Percentiles rank a stretch among this genome's conserved stretches.
These are phyloP conservation scores for Peronospora destructor DNA, from an alignment of 352 stramenopile genomes.

Conservation along the genomic window DNA sequence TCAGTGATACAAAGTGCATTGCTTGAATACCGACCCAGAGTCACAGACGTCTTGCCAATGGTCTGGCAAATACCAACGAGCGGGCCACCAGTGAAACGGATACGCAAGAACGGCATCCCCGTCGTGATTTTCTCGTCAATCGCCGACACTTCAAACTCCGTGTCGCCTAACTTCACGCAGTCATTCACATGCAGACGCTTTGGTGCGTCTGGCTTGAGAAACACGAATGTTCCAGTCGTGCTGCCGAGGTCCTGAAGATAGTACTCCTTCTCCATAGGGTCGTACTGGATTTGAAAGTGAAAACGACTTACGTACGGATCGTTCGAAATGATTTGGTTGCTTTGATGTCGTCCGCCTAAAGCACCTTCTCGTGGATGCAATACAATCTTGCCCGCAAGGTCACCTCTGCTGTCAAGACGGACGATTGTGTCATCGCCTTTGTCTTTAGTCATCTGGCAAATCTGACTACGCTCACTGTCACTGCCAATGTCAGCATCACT, in stretches of 20 bases:
- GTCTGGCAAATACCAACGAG: slow-evolving; percentile 65
- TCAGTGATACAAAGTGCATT: slow-evolving; percentile 80
- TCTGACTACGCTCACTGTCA: slow-evolving; percentile 1
- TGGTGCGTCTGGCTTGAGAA: slow-evolving; percentile 61
- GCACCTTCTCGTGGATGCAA: slow-evolving; percentile 58
- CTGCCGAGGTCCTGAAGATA: slow-evolving; percentile 74
- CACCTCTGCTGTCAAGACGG: slow-evolving; percentile 12
- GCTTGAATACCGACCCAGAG: slow-evolving; percentile 58
- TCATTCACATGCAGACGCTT: slow-evolving; percentile 65
- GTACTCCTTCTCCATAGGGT: slow-evolving; percentile 78
- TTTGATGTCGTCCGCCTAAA: slow-evolving; percentile 58
- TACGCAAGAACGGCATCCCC: slow-evolving; percentile 61
- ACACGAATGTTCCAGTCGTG: slow-evolving; percentile 76
- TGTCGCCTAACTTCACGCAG: slow-evolving; percentile 70
- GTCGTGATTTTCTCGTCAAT: slow-evolving; percentile 64
- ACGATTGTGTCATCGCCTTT: slow-evolving; percentile 24
- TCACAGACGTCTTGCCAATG: slow-evolving; percentile 68
- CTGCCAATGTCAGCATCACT: slow-evolving; percentile 1
- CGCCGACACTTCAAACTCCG: slow-evolving; percentile 71
- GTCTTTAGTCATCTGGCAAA: slow-evolving; percentile 18
- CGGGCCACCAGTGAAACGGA: slow-evolving; percentile 73
- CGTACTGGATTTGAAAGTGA: slow-evolving; percentile 78
- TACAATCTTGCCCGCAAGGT: slow-evolving; percentile 43
- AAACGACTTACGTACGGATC: slow-evolving; percentile 77
- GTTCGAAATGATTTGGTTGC: slow-evolving; percentile 83